These are phyloP conservation scores for Citrus cavaleriei DNA, from an alignment of 345 rosid species.

Conservation along the genomic window DNA sequence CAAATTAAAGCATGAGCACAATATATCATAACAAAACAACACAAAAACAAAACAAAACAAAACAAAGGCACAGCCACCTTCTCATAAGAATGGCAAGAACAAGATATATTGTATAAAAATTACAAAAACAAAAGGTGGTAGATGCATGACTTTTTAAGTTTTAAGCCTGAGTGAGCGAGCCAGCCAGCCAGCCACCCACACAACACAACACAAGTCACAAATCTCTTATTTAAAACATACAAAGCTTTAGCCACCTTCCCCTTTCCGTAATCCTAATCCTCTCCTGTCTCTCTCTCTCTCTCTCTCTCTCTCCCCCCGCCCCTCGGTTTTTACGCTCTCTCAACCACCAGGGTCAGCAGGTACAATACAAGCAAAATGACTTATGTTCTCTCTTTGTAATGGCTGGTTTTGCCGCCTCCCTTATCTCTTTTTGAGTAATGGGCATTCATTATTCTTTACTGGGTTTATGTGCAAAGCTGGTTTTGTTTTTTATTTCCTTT, in stretches of 20 bases:
- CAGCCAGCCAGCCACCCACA: conserved; percentile 25
- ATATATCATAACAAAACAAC: not conserved
- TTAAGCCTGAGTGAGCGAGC: not conserved
- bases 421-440: not conserved
- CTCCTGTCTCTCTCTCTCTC: not conserved
- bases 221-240: not conserved
- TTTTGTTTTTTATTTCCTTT: conserved; percentile 1
- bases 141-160: conserved; percentile 46
- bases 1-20: not conserved
- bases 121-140: conserved; percentile 59
- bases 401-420: conserved; percentile 20
- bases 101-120: not conserved
- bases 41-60: not conserved
- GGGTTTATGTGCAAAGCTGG: conserved; percentile 19
- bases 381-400: conserved; percentile 24
- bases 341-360: conserved; percentile 30
- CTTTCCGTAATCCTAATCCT: not conserved
- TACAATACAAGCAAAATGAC: conserved; percentile 22
- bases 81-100: conserved; percentile 4
- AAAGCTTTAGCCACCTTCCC: conserved; percentile 27
- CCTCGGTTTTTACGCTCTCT: conserved; percentile 28
- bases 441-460: conserved; percentile 26
- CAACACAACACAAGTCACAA: conserved; percentile 14
- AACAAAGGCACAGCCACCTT: conserved; percentile 15
- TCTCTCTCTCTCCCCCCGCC: not conserved